Percentiles rank a stretch among this genome's conserved stretches.
phyloP scores from a whole-genome alignment of 2,329 filamentous ascomycete species.

The Cercospora citrullina region DNA sequence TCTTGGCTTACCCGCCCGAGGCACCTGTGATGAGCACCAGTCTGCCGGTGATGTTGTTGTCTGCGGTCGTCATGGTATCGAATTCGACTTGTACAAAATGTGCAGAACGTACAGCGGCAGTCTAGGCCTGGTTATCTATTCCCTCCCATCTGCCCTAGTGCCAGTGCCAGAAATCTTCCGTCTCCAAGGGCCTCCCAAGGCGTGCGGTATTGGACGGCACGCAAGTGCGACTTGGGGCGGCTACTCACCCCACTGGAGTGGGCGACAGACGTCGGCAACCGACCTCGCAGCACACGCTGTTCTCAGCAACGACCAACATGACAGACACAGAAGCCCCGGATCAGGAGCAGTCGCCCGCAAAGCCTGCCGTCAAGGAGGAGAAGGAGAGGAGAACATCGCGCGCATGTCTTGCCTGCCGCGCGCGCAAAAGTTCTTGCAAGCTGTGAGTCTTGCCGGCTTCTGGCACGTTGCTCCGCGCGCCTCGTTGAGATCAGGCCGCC shows the following conservation, averaged over 20 bases:
- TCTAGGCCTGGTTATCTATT: background rate
- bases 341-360: constrained; percentile 2
- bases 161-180: background rate
- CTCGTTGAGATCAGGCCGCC: background rate
- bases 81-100: background rate
- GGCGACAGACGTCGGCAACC: background rate
- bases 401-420: constrained; percentile 52
- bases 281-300: background rate
- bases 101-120: background rate
- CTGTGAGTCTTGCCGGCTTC: constrained; percentile 42
- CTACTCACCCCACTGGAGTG: background rate
- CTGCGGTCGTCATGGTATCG: constrained; percentile 20
- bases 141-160: background rate
- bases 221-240: background rate
- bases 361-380: constrained; percentile 18
- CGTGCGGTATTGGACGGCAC: background rate
- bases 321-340: constrained; percentile 3
- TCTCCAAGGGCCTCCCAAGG: background rate
- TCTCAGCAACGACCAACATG: constrained; percentile 3
- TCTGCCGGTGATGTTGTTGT: constrained; percentile 49
- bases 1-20: constrained; percentile 47
- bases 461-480: constrained; percentile 1
- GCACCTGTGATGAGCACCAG: constrained; percentile 62
- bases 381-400: constrained; percentile 32
- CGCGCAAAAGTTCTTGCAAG: constrained; percentile 54